phyloP scores from a whole-genome alignment of 768 basidiomycete genomes.

The Pholiota microspora region DNA sequence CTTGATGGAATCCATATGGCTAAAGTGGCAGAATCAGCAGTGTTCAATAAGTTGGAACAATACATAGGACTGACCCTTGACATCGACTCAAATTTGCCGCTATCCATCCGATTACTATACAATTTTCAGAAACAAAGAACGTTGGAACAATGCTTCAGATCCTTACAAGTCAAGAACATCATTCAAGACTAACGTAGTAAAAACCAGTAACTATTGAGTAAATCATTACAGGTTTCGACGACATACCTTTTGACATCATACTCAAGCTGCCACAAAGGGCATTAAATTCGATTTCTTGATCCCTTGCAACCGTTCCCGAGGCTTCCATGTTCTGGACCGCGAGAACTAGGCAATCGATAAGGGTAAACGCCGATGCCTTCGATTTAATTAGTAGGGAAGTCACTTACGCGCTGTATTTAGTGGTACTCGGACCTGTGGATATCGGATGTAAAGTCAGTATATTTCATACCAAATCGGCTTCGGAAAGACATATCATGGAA shows the following conservation, averaged over 20 bases:
- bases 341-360: slow-evolving; percentile 41
- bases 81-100: slow-evolving; percentile 76
- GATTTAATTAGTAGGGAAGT: slow-evolving; percentile 13
- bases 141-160: background rate
- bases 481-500: slow-evolving; percentile 65
- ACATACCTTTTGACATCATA: slow-evolving; percentile 83
- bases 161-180: slow-evolving; percentile 80
- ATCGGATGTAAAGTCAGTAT: slow-evolving; percentile 14
- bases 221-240: background rate
- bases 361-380: background rate
- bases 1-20: slow-evolving; percentile 78
- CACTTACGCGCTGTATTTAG: slow-evolving; percentile 68
- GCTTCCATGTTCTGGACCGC: slow-evolving; percentile 94
- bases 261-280: slow-evolving; percentile 78
- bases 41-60: background rate
- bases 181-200: slow-evolving; percentile 52
- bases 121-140: background rate
- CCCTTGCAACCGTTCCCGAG: slow-evolving; percentile 64
- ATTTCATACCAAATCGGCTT: background rate
- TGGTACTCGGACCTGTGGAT: slow-evolving; percentile 73
- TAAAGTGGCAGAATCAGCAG: slow-evolving; percentile 18
- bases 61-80: slow-evolving; percentile 37
- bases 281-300: slow-evolving; percentile 85
- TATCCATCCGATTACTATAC: slow-evolving; percentile 81
- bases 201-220: slow-evolving; percentile 1